Conservation (phyloP, 2,329 filamentous ascomycete species). For the Ambrosiella cleistominuta region DNA sequence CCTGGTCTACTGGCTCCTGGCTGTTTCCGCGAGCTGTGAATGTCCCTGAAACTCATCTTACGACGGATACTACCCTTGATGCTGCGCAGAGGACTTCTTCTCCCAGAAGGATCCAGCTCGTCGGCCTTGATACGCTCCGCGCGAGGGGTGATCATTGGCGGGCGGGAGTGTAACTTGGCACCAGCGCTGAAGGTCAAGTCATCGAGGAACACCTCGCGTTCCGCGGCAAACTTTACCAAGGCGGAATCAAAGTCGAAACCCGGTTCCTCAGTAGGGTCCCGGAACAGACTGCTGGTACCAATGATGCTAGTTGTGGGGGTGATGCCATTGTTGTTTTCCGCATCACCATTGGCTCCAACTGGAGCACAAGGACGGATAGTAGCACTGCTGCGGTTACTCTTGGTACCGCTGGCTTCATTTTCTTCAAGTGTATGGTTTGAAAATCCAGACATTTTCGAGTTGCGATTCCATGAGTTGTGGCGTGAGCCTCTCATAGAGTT, state of each 20-base stretch:
- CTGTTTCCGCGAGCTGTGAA: conserved; percentile 86
- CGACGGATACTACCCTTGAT: conserved; percentile 75
- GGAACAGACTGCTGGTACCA: conserved; percentile 22
- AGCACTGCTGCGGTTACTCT: conserved; percentile 48
- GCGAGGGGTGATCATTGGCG: conserved; percentile 59
- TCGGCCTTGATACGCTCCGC: conserved; percentile 68
- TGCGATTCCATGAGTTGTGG: conserved; percentile 39
- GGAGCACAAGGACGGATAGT: conserved; percentile 35
- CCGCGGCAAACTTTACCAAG: conserved; percentile 83
- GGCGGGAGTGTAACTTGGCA: conserved; percentile 51
- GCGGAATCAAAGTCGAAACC: conserved; percentile 92
- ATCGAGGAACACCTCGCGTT: conserved; percentile 82
- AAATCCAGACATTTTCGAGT: conserved; percentile 37
- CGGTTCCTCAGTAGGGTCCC: conserved; percentile 14
- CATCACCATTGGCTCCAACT: conserved; percentile 12
- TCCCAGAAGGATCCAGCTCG: conserved; percentile 37
- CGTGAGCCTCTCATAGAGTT: conserved; percentile 39
- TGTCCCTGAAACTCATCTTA: conserved; percentile 82
- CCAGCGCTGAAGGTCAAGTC: conserved; percentile 81
- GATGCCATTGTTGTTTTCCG: conserved; percentile 3
- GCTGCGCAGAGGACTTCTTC: conserved; percentile 38
- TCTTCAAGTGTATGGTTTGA: conserved; percentile 42
- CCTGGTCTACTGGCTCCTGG: conserved; percentile 57
- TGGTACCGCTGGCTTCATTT: conserved; percentile 33
- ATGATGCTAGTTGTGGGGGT: conserved; percentile 17